These are phyloP conservation scores for Cornus controversa DNA, from an alignment of 148 eudicot species.

Conservation along the genomic window DNA sequence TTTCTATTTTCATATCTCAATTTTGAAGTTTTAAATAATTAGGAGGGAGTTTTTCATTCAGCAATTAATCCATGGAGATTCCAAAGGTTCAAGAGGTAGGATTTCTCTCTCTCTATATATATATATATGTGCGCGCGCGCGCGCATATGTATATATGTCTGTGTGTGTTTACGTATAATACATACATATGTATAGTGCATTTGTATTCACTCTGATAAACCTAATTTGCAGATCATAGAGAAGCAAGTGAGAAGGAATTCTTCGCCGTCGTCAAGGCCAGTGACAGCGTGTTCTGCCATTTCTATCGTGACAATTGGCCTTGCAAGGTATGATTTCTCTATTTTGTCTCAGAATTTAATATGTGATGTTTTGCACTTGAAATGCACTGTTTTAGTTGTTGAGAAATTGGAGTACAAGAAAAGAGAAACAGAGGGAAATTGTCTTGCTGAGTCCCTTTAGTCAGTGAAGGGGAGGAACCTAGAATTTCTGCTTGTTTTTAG, in stretches of 20 bases:
- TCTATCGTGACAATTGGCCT: conserved; percentile 98
- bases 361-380: not conserved
- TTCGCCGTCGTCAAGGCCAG: conserved; percentile 80
- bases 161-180: no score
- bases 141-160: no score
- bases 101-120: no score
- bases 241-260: conserved; percentile 91
- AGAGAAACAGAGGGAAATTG: not conserved
- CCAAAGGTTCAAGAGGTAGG: conserved; percentile 68
- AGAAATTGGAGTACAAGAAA: no score
- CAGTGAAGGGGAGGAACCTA: no score
- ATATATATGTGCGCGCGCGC: no score
- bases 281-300: conserved; percentile 89
- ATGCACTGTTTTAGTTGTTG: not conserved
- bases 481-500: no score
- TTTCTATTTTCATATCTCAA: no score
- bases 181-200: not conserved
- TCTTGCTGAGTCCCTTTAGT: no score
- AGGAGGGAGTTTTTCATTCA: conserved; percentile 6
- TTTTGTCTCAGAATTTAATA: not conserved
- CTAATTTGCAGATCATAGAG: conserved; percentile 61
- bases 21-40: not conserved
- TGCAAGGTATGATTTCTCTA: conserved; percentile 58
- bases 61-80: conserved; percentile 46
- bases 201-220: not conserved